Base-by-base conservation (phyloP, 202 grass and related monocot genomes). In the Cymbopogon flexuosus region DNA sequence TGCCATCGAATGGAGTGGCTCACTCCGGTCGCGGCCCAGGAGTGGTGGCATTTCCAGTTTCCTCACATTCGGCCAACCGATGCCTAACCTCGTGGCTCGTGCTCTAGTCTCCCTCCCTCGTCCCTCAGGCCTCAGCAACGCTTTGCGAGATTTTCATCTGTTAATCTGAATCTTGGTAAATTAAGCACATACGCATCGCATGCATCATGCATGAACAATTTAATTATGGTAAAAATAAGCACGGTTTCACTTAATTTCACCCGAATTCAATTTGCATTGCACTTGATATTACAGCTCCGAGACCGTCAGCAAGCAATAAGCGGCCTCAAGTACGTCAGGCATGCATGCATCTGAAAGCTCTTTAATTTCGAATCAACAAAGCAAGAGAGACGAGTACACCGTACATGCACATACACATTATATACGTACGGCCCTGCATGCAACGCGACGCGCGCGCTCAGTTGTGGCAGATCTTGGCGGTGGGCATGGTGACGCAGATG, bases 401-500 rank as follows among this genome's bases (percentile, higher is more conserved):
- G 68, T 30, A 10, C 71, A 40, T 8, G 3, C 6, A 16, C 71
- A 29, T 59, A 85, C 73, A 43, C 73, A 56, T 86, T 89, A 89
- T 86, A 74, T 89, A 79, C 87, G 6, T 12, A 5, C 2, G 9
- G 18, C 11, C 63, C 10, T 62, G 27, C 56, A 18, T 19, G 45
- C 45, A 11, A 11, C 35, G 24, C 62, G 27, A 21, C 1, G 2
- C 36, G 2, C 1, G 8, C 18, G 1, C 33, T 97, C 79, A 88
- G 83, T 86, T 89, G 90, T 76, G 85, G 85, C 80, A 97, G 79
- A 93, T 54, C 91, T 83, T 97, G 68, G 94, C 94, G 72, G 85
- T 92, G 71, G 91, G 89, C 94, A 97, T 91, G 85, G 89, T 97
- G 83, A 97, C 77, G 89, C 87, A 93, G 78, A 93, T 35, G 31